These are phyloP conservation scores for Septoria petroselini DNA, from an alignment of 2,329 filamentous ascomycete genomes.

Conservation along the genomic window DNA sequence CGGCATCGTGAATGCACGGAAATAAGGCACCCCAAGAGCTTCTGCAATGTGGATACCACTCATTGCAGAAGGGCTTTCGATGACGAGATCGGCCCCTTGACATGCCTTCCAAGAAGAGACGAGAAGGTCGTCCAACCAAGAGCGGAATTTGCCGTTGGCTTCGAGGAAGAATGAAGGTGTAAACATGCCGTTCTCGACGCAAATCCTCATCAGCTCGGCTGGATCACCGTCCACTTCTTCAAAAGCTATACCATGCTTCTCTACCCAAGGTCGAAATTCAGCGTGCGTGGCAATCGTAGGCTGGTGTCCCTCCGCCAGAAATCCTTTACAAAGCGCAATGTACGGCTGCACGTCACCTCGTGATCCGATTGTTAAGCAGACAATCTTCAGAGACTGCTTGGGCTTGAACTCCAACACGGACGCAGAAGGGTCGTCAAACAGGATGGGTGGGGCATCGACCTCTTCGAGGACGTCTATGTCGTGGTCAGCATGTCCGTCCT, in stretches of 20 bases:
- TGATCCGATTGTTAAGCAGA: constrained; percentile 93
- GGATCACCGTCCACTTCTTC: constrained; percentile 85
- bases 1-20: constrained; percentile 96
- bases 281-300: constrained; percentile 85
- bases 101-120: constrained; percentile 79
- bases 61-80: constrained; percentile 96
- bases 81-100: constrained; percentile 81
- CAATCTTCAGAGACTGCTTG: constrained; percentile 71
- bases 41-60: constrained; percentile 96
- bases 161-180: constrained; percentile 87
- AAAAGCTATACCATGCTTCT: constrained; percentile 92
- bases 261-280: constrained; percentile 86
- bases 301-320: constrained; percentile 82
- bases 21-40: constrained; percentile 87
- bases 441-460: constrained; percentile 65
- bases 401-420: constrained; percentile 93
- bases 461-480: constrained; percentile 32
- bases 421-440: constrained; percentile 84
- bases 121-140: constrained; percentile 90
- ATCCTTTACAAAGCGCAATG: constrained; percentile 88
- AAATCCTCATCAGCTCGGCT: constrained; percentile 89
- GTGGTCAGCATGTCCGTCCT: constrained; percentile 44
- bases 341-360: constrained; percentile 96
- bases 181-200: constrained; percentile 96
- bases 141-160: constrained; percentile 80